Percentiles rank a stretch among this genome's conserved stretches.
Evolutionary conservation across 1,139 yeast species (phyloP).

Genomic region (Suhomyces coccinellae): DNA sequence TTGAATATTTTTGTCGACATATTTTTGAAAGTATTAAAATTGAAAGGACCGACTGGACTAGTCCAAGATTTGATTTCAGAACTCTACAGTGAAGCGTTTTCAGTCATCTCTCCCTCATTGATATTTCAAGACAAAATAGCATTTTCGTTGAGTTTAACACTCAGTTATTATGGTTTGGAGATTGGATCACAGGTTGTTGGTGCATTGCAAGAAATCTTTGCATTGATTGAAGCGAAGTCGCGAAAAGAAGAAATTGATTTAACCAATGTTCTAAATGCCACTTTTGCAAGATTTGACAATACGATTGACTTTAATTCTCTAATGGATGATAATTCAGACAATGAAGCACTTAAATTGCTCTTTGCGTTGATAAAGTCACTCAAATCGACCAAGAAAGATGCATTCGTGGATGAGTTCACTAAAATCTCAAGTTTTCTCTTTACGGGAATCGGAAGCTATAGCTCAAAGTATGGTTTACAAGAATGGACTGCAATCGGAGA

Average conservation of each 20-base stretch:
- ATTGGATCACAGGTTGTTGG: slow-evolving; percentile 26
- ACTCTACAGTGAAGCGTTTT: slow-evolving; percentile 46
- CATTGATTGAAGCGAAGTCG: neutral
- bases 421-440: slow-evolving; percentile 23
- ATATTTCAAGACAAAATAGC: slow-evolving; percentile 47
- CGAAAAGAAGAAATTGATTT: slow-evolving; percentile 1
- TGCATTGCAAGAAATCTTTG: slow-evolving; percentile 16
- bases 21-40: slow-evolving; percentile 39
- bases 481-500: slow-evolving; percentile 20
- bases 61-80: slow-evolving; percentile 16
- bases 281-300: slow-evolving; percentile 13
- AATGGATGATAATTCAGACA: slow-evolving; percentile 18
- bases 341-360: slow-evolving; percentile 20
- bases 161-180: slow-evolving; percentile 27
- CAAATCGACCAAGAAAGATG: slow-evolving; percentile 13
- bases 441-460: slow-evolving; percentile 26
- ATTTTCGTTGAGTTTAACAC: slow-evolving; percentile 43
- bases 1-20: slow-evolving; percentile 46
- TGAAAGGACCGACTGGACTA: slow-evolving; percentile 4
- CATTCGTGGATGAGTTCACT: slow-evolving; percentile 21
- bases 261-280: slow-evolving; percentile 9
- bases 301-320: slow-evolving; percentile 9
- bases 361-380: slow-evolving; percentile 15
- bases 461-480: slow-evolving; percentile 28
- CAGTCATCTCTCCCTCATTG: slow-evolving; percentile 50